Conservation (phyloP, 2,329 filamentous ascomycete species). For the Ophiostoma sp. region DNA sequence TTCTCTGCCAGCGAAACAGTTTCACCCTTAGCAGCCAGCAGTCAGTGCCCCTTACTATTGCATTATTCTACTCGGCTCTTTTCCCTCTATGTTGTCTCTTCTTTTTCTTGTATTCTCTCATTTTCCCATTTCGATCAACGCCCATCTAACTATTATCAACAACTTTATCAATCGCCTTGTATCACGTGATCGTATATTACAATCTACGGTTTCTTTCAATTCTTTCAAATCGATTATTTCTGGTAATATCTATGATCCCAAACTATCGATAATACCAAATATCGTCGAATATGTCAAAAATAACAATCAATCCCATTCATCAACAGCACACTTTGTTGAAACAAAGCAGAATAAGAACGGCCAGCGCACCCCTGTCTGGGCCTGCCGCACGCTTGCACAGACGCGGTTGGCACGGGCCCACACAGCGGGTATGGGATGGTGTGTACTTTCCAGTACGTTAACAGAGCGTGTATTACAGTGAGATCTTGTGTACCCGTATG, state of each 20-base stretch:
- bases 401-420: slow-evolving; percentile 29
- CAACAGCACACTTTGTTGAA: slow-evolving; percentile 11
- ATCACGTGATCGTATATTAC: neutral
- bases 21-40: neutral
- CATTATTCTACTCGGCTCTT: neutral
- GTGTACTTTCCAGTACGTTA: slow-evolving; percentile 13
- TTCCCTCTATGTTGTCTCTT: neutral
- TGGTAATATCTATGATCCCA: too few relatives aligned
- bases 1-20: slow-evolving; percentile 6
- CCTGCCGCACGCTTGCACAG: slow-evolving; percentile 29
- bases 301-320: neutral
- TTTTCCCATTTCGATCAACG: neutral
- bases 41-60: neutral
- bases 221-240: too few relatives aligned
- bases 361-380: slow-evolving; percentile 25
- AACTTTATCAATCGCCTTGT: too few relatives aligned
- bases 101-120: neutral
- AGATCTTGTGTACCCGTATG: neutral
- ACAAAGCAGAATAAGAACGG: slow-evolving; percentile 7
- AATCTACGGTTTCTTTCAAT: too few relatives aligned
- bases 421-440: slow-evolving; percentile 27
- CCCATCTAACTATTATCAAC: neutral
- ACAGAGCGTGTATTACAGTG: neutral
- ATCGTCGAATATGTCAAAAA: neutral
- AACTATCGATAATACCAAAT: neutral